Percentiles rank a stretch among this genome's conserved stretches.
phyloP scores from a whole-genome alignment of 371 early-diverging fungal species.

The Syncephalastrum sp. region DNA sequence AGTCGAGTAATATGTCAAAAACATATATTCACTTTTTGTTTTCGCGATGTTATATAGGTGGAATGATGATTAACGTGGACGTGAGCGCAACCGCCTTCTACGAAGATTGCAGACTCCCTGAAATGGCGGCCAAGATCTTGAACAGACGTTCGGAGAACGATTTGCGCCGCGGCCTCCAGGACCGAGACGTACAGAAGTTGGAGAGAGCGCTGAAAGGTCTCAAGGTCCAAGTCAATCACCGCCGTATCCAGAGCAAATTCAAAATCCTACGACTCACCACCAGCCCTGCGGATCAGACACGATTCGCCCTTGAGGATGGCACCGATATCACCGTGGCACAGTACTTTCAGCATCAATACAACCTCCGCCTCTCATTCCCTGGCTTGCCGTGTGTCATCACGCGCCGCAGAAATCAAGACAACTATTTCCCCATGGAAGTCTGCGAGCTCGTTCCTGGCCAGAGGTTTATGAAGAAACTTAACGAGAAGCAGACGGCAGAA shows the following conservation, averaged over 20 bases:
- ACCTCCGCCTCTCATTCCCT: slow-evolving; percentile 67
- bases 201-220: slow-evolving; percentile 75
- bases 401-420: slow-evolving; percentile 27
- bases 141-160: slow-evolving; percentile 61
- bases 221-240: slow-evolving; percentile 74
- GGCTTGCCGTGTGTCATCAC: slow-evolving; percentile 89
- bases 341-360: slow-evolving; percentile 80
- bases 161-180: slow-evolving; percentile 62
- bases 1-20: too few species aligned
- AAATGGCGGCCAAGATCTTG: slow-evolving; percentile 68
- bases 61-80: slow-evolving; percentile 84
- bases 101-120: slow-evolving; percentile 66
- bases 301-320: slow-evolving; percentile 61
- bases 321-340: slow-evolving; percentile 64
- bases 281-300: slow-evolving; percentile 64
- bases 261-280: slow-evolving; percentile 67
- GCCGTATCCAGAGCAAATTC: slow-evolving; percentile 71
- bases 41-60: too few species aligned
- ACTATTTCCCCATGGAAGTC: slow-evolving; percentile 88
- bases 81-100: slow-evolving; percentile 89
- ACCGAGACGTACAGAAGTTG: slow-evolving; percentile 62
- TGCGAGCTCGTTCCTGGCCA: slow-evolving; percentile 87
- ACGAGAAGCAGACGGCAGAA: slow-evolving; percentile 87
- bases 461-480: slow-evolving; percentile 76
- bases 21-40: too few species aligned